These are phyloP conservation scores for Wallacemonas sp. DNA, from an alignment of 208 protist species.

Conservation along the genomic window DNA sequence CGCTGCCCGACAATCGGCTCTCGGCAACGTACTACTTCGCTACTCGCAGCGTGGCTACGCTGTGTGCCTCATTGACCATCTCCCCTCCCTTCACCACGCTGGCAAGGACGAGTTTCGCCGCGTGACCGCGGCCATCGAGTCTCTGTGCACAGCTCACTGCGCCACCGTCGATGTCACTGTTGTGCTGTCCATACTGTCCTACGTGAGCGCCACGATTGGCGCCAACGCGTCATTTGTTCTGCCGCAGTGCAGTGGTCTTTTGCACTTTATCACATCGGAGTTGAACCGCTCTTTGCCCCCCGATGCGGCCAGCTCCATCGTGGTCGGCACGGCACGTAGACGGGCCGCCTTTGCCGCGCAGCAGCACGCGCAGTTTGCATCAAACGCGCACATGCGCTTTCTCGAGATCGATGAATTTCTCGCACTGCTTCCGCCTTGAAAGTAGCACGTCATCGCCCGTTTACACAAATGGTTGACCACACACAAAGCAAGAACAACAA, in stretches of 20 bases:
- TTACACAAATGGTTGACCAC: no score
- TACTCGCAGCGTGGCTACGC: constrained; percentile 66
- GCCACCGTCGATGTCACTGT: constrained; percentile 46
- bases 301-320: constrained; percentile 43
- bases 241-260: constrained; percentile 53
- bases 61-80: constrained; percentile 81
- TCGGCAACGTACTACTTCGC: constrained; percentile 17
- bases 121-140: constrained; percentile 42
- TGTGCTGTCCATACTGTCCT: constrained; percentile 76
- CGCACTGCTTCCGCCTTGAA: background rate
- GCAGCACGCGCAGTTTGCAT: constrained; percentile 39
- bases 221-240: constrained; percentile 48
- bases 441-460: background rate
- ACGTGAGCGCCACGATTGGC: constrained; percentile 45
- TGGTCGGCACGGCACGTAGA: constrained; percentile 54
- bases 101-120: constrained; percentile 49
- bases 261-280: constrained; percentile 60
- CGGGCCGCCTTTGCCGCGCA: constrained; percentile 17
- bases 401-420: constrained; percentile 34
- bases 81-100: constrained; percentile 79
- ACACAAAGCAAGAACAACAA: no score
- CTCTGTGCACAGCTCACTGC: constrained; percentile 22
- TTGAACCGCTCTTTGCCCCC: constrained; percentile 71
- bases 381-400: constrained; percentile 32
- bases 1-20: background rate